Conservation (phyloP, 1,139 yeast species). For the Maudiozyma humilis region DNA sequence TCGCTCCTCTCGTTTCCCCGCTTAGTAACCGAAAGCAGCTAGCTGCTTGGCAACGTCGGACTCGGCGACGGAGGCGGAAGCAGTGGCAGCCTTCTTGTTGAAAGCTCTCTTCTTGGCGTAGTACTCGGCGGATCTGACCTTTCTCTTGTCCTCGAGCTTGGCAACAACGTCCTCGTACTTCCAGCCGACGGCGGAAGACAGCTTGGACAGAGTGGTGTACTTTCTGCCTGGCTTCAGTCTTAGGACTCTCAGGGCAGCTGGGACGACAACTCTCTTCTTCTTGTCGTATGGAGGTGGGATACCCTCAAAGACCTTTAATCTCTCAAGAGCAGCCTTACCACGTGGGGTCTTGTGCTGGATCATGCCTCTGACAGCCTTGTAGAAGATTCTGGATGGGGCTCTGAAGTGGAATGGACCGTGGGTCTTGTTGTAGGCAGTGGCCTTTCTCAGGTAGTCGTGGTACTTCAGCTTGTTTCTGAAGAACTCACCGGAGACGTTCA, state of each 20-base stretch:
- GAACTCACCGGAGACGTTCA: constrained; percentile 98
- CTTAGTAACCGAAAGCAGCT: constrained; percentile 80
- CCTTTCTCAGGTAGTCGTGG: constrained; percentile 99
- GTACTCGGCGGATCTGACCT: constrained; percentile 98
- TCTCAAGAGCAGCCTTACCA: constrained; percentile 99
- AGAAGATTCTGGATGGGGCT: constrained; percentile 99
- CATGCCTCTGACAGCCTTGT: constrained; percentile 99
- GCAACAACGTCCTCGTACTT: constrained; percentile 97
- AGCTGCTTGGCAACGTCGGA: constrained; percentile 74
- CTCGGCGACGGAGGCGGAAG: constrained; percentile 61
- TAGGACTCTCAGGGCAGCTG: constrained; percentile 98
- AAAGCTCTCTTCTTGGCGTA: constrained; percentile 97
- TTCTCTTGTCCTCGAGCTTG: constrained; percentile 98
- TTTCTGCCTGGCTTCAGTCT: constrained; percentile 99
- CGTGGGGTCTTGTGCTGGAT: constrained; percentile 99
- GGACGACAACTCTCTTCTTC: constrained; percentile 99
- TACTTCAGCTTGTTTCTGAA: constrained; percentile 99
- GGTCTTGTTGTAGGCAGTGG: constrained; percentile 96
- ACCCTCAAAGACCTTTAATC: constrained; percentile 99
- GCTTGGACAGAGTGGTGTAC: constrained; percentile 96
- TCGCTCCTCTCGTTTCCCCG: constrained; percentile 2
- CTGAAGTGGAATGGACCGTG: constrained; percentile 99
- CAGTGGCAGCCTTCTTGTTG: constrained; percentile 82
- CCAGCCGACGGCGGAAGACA: constrained; percentile 98
- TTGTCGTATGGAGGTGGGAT: constrained; percentile 99